Evolutionary conservation across 371 early-diverging fungal genomes (phyloP), one percentile per base, ranked within the genome.

Genomic region (Choanephora cucurbitarum): DNA sequence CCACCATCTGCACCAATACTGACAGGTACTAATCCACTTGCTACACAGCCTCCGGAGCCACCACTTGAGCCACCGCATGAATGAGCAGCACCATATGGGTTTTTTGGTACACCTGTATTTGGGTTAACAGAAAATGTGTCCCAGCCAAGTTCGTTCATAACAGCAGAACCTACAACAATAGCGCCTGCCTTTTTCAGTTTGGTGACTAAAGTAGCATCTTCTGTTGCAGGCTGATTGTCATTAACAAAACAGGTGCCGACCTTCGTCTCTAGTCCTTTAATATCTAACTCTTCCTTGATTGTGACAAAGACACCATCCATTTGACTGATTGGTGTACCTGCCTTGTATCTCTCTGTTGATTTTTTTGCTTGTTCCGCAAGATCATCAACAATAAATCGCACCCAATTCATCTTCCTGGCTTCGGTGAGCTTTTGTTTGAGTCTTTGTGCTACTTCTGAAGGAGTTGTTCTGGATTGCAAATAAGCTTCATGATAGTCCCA

Each of bases 1-100:
- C 92, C 92, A 10, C 88, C 88, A 73, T 91, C 92, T 18, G 81
- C 68, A 8, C 92, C 92, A 49, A 91, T 77, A 34, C 82, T 82
- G 40, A 90, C 75, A 28, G 89, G 89, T 45, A 77, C 76, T 18
- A 88, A 62, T 10, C 89, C 88, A 19, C 81, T 68, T 5, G 76
- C 83, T 15, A 91, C 89, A 28, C 73, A 68, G 1, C 78, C 84
- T 5, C 75, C 85, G 24, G 75, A 73, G 2, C 91, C 92, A 41
- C 91, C 88, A 34, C 82, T 81, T 32, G 86, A 85, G 0, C 92
- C 92, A 57, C 92, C 92, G 52, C 87, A 81, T 17, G 81, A 79
- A 59, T 79, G 82, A 4, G 57, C 19, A 1, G 57, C 57, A 40
- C 80, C 62, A 58, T 84, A 85, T 1, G 92, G 89, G 51, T 91